Evolutionary conservation across 2,329 filamentous ascomycete genomes (phyloP), one percentile per base, ranked within the genome.

Genomic region (Fonsecaea erecta): DNA sequence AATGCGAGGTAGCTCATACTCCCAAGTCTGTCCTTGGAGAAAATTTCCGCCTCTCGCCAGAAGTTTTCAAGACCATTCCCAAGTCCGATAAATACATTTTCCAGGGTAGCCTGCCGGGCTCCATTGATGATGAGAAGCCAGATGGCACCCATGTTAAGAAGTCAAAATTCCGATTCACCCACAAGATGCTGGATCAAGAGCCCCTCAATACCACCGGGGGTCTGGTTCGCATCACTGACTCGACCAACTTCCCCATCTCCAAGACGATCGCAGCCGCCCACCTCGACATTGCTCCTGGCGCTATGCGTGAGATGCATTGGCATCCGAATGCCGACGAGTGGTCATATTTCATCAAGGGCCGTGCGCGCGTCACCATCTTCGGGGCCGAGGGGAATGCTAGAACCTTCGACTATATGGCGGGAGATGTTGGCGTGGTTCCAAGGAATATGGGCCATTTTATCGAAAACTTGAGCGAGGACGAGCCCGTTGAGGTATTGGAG

Each of bases 221-320:
- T 18, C 80, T 85, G 53, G 89, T 92, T 1, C 87, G 90, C 71
- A 90, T 93, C 74, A 83, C 89, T 5, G 90, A 93, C 75, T 90
- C 89, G n/a, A 83, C 80, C 32, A 92, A 90, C 76, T 93, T 94
- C 74, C 86, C 87, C 32, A 84, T 92, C 66, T 90, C 90, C 52
- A 88, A 86, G 75, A 90, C 88, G 0, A 84, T 93, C 21, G 89
- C 90, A 0, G 90, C 90, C 0, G 90, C 89, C 0, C 84, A 92
- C 72, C 84, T 91, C 18, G 84, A 85, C 40, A 90, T 93, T 66
- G 81, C 89, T 68, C 90, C 90, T 0, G 89, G 89, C 14, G 89
- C 88, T 0, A 81, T 93, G 74, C 85, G 90, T 9, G 90, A 92
- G 78, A 92, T 93, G 83, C 90, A 93, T 79, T 93, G 90, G 90